Percentiles rank a stretch among this genome's conserved stretches.
Conservation (phyloP, 1,139 yeast species). For the Pichia sp. region DNA sequence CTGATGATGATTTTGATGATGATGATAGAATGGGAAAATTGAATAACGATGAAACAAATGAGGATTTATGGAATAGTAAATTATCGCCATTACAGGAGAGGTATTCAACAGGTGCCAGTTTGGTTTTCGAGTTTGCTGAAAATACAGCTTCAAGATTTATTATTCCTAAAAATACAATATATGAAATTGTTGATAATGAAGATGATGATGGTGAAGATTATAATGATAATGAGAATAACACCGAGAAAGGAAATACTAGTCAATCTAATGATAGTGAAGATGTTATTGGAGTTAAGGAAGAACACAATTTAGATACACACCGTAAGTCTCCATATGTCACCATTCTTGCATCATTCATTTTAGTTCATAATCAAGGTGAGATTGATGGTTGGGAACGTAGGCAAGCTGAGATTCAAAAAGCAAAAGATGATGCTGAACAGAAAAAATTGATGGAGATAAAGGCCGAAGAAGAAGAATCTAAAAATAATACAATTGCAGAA, state of each 20-base stretch:
- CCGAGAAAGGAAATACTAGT: no score
- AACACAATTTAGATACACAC: no score
- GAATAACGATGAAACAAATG: constrained; percentile 18
- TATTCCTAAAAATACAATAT: constrained; percentile 68
- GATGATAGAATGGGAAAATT: constrained; percentile 14
- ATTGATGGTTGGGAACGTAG: constrained; percentile 42
- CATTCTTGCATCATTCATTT: constrained; percentile 56
- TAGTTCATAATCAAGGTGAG: constrained; percentile 51
- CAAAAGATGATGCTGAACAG: constrained; percentile 18
- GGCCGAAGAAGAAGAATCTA: constrained; percentile 12
- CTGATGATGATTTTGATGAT: constrained; percentile 9
- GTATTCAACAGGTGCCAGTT: constrained; percentile 60
- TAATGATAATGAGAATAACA: no score
- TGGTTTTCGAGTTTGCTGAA: constrained; percentile 81
- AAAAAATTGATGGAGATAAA: constrained; percentile 11
- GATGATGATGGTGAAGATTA: constrained; percentile 2
- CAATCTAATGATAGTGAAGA: no score
- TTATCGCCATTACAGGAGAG: constrained; percentile 72
- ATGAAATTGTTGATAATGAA: constrained; percentile 49
- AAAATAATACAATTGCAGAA: constrained; percentile 3
- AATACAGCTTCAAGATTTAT: constrained; percentile 68
- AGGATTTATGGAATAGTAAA: constrained; percentile 39
- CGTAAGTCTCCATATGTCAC: constrained; percentile 32
- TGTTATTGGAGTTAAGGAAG: no score
- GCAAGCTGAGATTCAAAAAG: constrained; percentile 20